These are phyloP conservation scores for Mucor indicus DNA, from an alignment of 371 early-diverging fungal species.

Conservation along the genomic window DNA sequence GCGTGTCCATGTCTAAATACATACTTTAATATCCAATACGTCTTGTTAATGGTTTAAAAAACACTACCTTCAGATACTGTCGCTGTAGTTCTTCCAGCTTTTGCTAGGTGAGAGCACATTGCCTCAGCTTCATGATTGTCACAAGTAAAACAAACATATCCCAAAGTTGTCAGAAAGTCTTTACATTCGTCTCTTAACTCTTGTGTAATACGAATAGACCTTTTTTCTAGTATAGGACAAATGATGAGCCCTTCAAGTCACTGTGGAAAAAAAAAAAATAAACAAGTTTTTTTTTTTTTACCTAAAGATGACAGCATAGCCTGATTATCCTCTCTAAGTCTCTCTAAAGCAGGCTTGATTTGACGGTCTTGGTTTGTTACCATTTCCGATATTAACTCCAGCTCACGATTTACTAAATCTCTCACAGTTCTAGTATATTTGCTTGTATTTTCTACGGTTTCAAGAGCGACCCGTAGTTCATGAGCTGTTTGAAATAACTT, in stretches of 20 bases:
- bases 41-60: no score
- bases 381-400: constrained; percentile 11
- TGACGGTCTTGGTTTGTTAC: constrained; percentile 6
- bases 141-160: constrained; percentile 48
- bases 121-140: constrained; percentile 64
- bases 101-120: constrained; percentile 59
- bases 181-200: constrained; percentile 47
- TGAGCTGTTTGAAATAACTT: constrained; percentile 20
- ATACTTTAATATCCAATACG: no score
- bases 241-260: no score
- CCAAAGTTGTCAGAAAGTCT: constrained; percentile 47
- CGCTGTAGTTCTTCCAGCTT: constrained; percentile 47
- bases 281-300: not conserved
- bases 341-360: constrained; percentile 11
- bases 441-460: constrained; percentile 17
- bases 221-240: constrained; percentile 45
- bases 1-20: constrained; percentile 52
- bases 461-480: constrained; percentile 16
- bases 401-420: constrained; percentile 24
- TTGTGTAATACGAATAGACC: constrained; percentile 52
- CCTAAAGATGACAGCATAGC: constrained; percentile 29
- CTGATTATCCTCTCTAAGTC: constrained; percentile 24
- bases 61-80: constrained; percentile 70
- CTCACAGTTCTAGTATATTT: constrained; percentile 39
- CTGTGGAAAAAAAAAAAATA: not conserved